These are phyloP conservation scores for Penicillium flavigenum DNA, from an alignment of 495 filamentous ascomycete species.

Conservation along the genomic window DNA sequence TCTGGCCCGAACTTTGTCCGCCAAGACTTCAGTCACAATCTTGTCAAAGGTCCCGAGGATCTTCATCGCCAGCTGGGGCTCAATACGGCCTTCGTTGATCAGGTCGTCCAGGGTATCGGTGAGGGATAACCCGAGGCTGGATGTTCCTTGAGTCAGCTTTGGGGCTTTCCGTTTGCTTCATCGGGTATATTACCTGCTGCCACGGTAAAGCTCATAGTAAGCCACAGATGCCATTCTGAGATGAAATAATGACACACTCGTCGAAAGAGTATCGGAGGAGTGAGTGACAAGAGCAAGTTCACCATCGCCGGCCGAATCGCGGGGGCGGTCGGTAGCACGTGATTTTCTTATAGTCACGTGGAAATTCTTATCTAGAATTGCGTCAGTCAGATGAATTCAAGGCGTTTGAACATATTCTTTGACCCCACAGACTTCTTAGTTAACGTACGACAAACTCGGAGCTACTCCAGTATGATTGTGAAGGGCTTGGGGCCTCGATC, in stretches of 20 bases:
- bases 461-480: background rate
- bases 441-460: background rate
- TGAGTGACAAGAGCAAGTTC: conserved; percentile 22
- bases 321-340: conserved; percentile 6
- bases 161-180: background rate
- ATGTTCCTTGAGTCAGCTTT: conserved; percentile 14
- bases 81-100: conserved; percentile 88
- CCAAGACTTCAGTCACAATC: conserved; percentile 80
- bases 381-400: conserved; percentile 1
- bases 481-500: background rate
- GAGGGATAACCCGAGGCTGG: conserved; percentile 83
- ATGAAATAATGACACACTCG: conserved; percentile 6
- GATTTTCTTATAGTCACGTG: conserved; percentile 6
- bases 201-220: conserved; percentile 96
- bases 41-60: conserved; percentile 91
- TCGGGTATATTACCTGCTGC: conserved; percentile 71
- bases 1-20: conserved; percentile 85
- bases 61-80: conserved; percentile 98
- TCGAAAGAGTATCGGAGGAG: conserved; percentile 10
- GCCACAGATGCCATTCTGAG: conserved; percentile 24
- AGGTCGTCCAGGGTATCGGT: conserved; percentile 96
- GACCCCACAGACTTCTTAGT: background rate
- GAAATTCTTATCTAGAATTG: background rate
- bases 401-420: background rate
- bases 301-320: conserved; percentile 8